A percentile compares a stretch with the other conserved stretches of the same genome.
Conservation (phyloP, 352 stramenopile genomes). For the Globisporangium abappressorium region DNA sequence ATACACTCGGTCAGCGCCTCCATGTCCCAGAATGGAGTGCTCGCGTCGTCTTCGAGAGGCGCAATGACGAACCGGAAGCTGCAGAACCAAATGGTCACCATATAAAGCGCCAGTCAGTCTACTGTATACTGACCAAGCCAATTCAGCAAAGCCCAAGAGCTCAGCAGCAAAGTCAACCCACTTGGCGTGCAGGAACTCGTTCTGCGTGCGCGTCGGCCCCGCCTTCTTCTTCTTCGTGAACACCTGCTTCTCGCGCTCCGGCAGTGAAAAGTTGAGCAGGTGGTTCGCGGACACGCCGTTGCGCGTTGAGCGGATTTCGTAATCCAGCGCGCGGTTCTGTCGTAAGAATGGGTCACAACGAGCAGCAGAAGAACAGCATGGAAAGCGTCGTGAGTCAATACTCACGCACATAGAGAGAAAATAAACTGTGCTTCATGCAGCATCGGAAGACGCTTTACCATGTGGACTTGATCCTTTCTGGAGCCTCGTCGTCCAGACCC, state of each 20-base stretch:
- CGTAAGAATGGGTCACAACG: neutral
- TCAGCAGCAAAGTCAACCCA: conserved; percentile 22
- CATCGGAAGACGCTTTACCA: neutral
- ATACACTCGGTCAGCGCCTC: conserved; percentile 81
- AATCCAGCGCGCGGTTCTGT: conserved; percentile 55
- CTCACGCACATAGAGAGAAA: neutral
- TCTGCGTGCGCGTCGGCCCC: conserved; percentile 59
- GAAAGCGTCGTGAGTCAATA: conserved; percentile 4
- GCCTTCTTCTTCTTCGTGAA: conserved; percentile 60
- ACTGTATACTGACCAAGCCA: neutral
- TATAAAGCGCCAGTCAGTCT: neutral
- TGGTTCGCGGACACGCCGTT: conserved; percentile 79
- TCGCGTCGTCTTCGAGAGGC: conserved; percentile 40
- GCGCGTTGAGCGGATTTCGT: conserved; percentile 53
- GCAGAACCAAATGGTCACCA: neutral
- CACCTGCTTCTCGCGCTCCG: conserved; percentile 57
- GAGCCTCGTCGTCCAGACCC: conserved; percentile 15
- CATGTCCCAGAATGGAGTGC: conserved; percentile 61
- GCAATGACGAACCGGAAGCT: conserved; percentile 85
- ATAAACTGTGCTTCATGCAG: neutral
- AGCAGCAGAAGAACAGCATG: neutral
- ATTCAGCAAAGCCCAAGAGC: neutral
- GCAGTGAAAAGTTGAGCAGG: conserved; percentile 80
- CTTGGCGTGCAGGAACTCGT: conserved; percentile 86
- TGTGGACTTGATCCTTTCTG: conserved; percentile 13